Evolutionary conservation across 2,329 filamentous ascomycete genomes (phyloP).

Genomic region (Penicillium griseofulvum): DNA sequence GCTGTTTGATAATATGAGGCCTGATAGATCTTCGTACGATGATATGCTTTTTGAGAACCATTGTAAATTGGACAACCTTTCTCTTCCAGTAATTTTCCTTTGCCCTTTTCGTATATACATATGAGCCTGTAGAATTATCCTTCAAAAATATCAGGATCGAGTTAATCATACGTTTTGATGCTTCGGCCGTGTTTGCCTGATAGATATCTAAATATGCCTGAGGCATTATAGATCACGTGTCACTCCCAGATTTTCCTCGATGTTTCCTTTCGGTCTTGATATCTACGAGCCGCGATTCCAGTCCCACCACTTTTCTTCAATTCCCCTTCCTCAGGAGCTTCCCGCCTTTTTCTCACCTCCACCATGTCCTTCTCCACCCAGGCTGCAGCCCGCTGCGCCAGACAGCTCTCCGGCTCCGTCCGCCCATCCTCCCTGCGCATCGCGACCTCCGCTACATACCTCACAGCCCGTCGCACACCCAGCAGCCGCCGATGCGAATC

Average conservation of each 20-base stretch:
- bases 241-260: constrained; percentile 34
- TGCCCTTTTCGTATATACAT: neutral
- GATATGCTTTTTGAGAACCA: constrained; percentile 12
- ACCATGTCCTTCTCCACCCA: constrained; percentile 44
- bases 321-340: constrained; percentile 1
- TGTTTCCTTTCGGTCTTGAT: constrained; percentile 31
- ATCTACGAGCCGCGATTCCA: constrained; percentile 21
- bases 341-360: constrained; percentile 4
- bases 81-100: constrained; percentile 9
- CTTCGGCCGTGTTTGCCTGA: neutral
- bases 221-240: constrained; percentile 28
- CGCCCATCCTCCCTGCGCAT: constrained; percentile 42
- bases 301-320: constrained; percentile 15
- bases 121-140: too few species aligned
- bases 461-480: constrained; percentile 38
- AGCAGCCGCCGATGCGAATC: constrained; percentile 80
- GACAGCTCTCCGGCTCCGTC: constrained; percentile 41
- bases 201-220: neutral
- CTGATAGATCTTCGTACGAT: constrained; percentile 33
- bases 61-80: constrained; percentile 7
- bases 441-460: constrained; percentile 38
- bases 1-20: constrained; percentile 8
- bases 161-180: neutral
- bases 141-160: neutral
- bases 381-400: constrained; percentile 43